phyloP scores from a whole-genome alignment of 176 grass and related monocot genomes.

The Metroxylon sagu region DNA sequence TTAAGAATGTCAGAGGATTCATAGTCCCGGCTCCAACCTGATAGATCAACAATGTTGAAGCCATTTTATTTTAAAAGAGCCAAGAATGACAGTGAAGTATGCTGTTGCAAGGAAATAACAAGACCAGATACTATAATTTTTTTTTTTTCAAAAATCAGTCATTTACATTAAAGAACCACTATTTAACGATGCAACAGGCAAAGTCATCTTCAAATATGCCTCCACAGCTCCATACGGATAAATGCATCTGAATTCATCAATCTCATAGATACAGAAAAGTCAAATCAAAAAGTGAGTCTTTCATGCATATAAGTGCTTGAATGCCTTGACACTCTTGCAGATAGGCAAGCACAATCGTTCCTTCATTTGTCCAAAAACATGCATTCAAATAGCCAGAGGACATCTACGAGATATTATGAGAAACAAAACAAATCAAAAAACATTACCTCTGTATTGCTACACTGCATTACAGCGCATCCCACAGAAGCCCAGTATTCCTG shows the following conservation, averaged over 20 bases:
- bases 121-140: too few species aligned
- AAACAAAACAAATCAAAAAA: neutral
- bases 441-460: constrained; percentile 85
- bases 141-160: too few species aligned
- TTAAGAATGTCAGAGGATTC: constrained; percentile 87
- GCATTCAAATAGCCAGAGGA: neutral
- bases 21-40: constrained; percentile 96
- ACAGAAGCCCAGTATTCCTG: constrained; percentile 98
- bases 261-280: too few species aligned
- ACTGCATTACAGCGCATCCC: constrained; percentile 91
- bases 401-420: neutral
- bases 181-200: too few species aligned
- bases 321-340: too few species aligned
- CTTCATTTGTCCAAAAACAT: neutral
- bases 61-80: neutral
- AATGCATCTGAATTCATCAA: too few species aligned
- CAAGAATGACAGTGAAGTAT: neutral
- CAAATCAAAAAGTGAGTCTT: too few species aligned
- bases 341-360: too few species aligned
- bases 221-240: too few species aligned
- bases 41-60: constrained; percentile 4
- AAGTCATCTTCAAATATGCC: too few species aligned
- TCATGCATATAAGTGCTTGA: too few species aligned
- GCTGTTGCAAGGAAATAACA: neutral
- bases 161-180: too few species aligned